These are phyloP conservation scores for Suillus brevipes DNA, from an alignment of 768 basidiomycete genomes.

Conservation along the genomic window DNA sequence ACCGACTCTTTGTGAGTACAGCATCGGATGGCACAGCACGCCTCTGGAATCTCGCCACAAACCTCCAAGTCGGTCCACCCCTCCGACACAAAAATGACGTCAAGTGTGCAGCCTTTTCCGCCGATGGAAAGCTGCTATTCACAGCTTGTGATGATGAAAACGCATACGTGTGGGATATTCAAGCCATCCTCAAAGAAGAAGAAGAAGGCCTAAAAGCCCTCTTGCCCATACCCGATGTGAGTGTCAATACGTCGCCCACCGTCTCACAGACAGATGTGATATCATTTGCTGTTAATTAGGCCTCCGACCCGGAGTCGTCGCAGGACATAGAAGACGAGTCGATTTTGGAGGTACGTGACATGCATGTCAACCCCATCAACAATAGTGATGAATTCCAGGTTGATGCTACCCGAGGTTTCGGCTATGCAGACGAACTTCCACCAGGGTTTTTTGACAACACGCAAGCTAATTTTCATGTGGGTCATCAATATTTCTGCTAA, in stretches of 20 bases:
- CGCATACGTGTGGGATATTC: not conserved
- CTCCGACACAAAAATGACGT: not conserved
- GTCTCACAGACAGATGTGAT: not conserved
- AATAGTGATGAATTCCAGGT: not conserved
- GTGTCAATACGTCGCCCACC: not conserved
- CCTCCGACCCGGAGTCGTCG: no score
- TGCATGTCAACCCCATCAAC: not conserved
- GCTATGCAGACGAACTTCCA: not conserved
- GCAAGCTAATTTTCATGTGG: not conserved
- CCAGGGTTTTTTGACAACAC: not conserved
- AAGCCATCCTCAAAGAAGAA: not conserved
- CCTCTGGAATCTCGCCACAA: not conserved
- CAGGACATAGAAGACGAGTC: no score
- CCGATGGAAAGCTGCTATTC: not conserved
- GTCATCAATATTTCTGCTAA: not conserved
- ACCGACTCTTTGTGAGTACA: not conserved
- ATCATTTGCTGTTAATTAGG: no score
- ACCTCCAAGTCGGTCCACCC: not conserved
- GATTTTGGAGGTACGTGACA: not conserved
- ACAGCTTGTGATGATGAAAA: not conserved
- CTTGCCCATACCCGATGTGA: not conserved
- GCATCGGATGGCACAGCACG: not conserved
- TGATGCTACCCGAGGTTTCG: not conserved
- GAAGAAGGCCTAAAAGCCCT: not conserved
- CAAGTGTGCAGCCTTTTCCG: not conserved